Conservation (phyloP, 2,329 filamentous ascomycete species). For the Sarocladium kiliense region DNA sequence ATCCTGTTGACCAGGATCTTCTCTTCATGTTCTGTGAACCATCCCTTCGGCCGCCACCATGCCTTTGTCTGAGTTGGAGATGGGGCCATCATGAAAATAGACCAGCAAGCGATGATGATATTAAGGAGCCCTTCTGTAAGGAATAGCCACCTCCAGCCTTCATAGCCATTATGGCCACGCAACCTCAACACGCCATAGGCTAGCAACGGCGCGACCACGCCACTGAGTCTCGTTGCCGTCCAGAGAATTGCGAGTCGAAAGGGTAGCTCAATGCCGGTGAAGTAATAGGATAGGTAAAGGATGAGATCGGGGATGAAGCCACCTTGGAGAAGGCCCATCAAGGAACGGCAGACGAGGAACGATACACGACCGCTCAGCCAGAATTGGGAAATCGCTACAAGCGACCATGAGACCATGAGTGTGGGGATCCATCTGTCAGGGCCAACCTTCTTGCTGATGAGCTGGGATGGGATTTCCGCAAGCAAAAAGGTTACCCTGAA, state of each 20-base stretch:
- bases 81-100: slow-evolving; percentile 50
- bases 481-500: slow-evolving; percentile 25
- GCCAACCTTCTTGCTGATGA: slow-evolving; percentile 52
- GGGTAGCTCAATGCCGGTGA: slow-evolving; percentile 24
- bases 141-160: slow-evolving; percentile 15
- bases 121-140: slow-evolving; percentile 31
- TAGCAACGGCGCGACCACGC: slow-evolving; percentile 21
- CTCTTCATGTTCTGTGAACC: slow-evolving; percentile 59
- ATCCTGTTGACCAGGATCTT: slow-evolving; percentile 53
- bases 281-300: slow-evolving; percentile 27
- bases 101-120: slow-evolving; percentile 43
- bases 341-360: slow-evolving; percentile 31
- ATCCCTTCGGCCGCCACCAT: slow-evolving; percentile 19
- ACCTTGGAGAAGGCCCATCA: slow-evolving; percentile 38
- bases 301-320: slow-evolving; percentile 37
- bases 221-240: slow-evolving; percentile 20
- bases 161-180: slow-evolving; percentile 10
- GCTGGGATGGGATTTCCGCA: slow-evolving; percentile 50
- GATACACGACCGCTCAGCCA: slow-evolving; percentile 31
- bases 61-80: not conserved
- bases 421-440: slow-evolving; percentile 56
- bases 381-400: slow-evolving; percentile 45
- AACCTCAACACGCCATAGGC: slow-evolving; percentile 23
- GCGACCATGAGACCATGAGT: slow-evolving; percentile 51
- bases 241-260: slow-evolving; percentile 25